Evolutionary conservation across 768 basidiomycete species (phyloP).

Genomic region (Rhodotorula kratochvilovae): DNA sequence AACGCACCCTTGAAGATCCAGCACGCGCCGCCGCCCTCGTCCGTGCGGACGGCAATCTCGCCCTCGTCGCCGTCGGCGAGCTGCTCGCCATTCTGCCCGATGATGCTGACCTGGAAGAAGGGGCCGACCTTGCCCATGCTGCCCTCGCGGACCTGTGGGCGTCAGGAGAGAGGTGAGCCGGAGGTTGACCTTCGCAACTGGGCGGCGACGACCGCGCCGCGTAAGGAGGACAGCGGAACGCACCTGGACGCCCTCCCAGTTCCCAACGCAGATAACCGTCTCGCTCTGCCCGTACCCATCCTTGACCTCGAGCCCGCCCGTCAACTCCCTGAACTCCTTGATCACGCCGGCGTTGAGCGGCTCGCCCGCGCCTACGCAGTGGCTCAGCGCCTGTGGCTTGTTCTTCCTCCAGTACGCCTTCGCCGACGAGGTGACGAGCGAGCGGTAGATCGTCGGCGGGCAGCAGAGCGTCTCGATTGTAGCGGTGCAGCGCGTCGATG

Average conservation of each 20-base stretch:
- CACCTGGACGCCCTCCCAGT: slow-evolving; percentile 5
- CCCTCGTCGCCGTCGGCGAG: slow-evolving; percentile 25
- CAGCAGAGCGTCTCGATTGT: slow-evolving; percentile 30
- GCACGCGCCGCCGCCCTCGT: slow-evolving; percentile 11
- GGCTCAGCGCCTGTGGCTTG: slow-evolving; percentile 17
- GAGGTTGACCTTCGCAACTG: not conserved
- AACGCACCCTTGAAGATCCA: slow-evolving; percentile 38
- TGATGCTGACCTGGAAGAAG: slow-evolving; percentile 21
- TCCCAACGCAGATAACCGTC: slow-evolving; percentile 21
- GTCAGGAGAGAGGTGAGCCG: too few relatives aligned
- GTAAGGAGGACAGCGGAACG: too few relatives aligned
- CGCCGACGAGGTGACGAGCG: slow-evolving; percentile 10
- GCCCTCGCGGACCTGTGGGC: slow-evolving; percentile 15
- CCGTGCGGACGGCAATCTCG: slow-evolving; percentile 20
- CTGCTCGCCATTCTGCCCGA: slow-evolving; percentile 23
- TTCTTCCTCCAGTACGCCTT: not conserved
- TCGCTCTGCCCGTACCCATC: slow-evolving; percentile 35
- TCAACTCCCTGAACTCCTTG: slow-evolving; percentile 14
- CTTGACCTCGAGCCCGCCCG: slow-evolving; percentile 17
- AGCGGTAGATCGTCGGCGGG: slow-evolving; percentile 39
- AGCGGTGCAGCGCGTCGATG: slow-evolving; percentile 25
- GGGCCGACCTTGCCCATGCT: slow-evolving; percentile 27
- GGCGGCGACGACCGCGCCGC: too few relatives aligned
- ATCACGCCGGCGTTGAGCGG: slow-evolving; percentile 37
- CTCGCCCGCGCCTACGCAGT: slow-evolving; percentile 37